Percentiles rank a stretch among this genome's conserved stretches.
Evolutionary conservation across 139 green algal genomes (phyloP).

Genomic region (Micromonas pusilla): DNA sequence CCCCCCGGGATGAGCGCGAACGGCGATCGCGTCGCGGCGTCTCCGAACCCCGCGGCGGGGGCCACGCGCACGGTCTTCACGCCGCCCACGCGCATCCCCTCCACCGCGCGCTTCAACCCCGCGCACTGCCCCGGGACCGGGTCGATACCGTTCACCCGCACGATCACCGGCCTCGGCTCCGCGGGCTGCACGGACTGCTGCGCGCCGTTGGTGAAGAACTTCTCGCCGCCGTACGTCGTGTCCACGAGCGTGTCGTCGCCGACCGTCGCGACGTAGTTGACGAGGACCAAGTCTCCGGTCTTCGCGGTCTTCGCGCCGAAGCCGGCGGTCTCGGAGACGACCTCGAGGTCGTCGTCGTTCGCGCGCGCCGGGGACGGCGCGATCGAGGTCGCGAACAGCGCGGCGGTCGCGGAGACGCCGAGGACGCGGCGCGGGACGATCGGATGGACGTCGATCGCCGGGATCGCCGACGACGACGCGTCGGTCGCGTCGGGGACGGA

Average conservation of each 20-base stretch:
- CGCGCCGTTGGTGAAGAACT: neutral
- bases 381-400: neutral
- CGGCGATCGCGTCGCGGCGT: neutral
- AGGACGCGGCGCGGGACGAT: too few species aligned
- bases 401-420: too few species aligned
- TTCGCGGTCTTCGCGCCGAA: neutral
- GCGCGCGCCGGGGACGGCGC: neutral
- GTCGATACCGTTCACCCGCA: neutral
- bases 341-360: neutral
- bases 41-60: neutral
- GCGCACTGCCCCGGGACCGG: neutral
- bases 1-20: slow-evolving; percentile 10
- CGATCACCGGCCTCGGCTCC: neutral
- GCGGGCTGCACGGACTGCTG: neutral
- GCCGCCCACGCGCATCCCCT: slow-evolving; percentile 1
- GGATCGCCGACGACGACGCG: too few species aligned
- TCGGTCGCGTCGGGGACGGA: too few species aligned
- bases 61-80: neutral
- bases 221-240: neutral
- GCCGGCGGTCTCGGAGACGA: neutral
- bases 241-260: neutral
- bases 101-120: neutral
- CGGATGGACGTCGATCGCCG: too few species aligned
- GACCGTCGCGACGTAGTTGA: slow-evolving; percentile 4
- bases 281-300: neutral